These are phyloP conservation scores for Leptographium wingfieldii DNA, from an alignment of 2,329 filamentous ascomycete genomes.

Conservation along the genomic window DNA sequence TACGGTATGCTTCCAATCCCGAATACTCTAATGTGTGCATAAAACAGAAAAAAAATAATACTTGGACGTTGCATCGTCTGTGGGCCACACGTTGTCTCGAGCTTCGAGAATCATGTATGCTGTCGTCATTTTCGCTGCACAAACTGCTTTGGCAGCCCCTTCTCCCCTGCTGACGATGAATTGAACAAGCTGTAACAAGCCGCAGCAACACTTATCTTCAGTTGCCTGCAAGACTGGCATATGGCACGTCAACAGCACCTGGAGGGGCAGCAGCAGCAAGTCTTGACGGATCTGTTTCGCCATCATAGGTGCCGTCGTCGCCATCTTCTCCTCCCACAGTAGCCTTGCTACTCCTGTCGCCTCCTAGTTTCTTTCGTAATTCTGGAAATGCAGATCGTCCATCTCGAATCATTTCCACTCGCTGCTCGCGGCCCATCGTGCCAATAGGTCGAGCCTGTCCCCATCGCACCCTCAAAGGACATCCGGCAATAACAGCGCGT, in stretches of 20 bases:
- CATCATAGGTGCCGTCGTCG: conserved; percentile 10
- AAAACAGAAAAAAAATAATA: neutral
- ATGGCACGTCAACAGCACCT: conserved; percentile 64
- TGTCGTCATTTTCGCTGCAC: neutral
- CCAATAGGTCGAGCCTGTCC: conserved; percentile 85
- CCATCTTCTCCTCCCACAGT: neutral
- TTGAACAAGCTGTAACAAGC: neutral
- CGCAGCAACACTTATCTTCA: conserved; percentile 1
- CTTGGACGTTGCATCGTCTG: neutral
- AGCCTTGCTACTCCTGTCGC: conserved; percentile 12
- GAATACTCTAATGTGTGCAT: neutral
- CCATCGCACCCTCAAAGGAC: conserved; percentile 83
- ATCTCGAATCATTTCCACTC: conserved; percentile 68
- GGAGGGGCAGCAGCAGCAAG: conserved; percentile 62
- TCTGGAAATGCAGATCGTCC: conserved; percentile 48
- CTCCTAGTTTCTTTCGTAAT: conserved; percentile 20
- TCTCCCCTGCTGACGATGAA: neutral
- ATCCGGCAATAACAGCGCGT: conserved; percentile 78
- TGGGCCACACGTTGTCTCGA: neutral
- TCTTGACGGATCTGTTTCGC: conserved; percentile 15
- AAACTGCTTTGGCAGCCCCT: no score
- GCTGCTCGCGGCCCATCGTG: conserved; percentile 77
- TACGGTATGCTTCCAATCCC: neutral
- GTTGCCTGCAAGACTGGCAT: conserved; percentile 69
- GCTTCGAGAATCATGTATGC: neutral